These are phyloP conservation scores for Colletotrichum trifolii DNA, from an alignment of 2,329 filamentous ascomycete genomes.

Conservation along the genomic window DNA sequence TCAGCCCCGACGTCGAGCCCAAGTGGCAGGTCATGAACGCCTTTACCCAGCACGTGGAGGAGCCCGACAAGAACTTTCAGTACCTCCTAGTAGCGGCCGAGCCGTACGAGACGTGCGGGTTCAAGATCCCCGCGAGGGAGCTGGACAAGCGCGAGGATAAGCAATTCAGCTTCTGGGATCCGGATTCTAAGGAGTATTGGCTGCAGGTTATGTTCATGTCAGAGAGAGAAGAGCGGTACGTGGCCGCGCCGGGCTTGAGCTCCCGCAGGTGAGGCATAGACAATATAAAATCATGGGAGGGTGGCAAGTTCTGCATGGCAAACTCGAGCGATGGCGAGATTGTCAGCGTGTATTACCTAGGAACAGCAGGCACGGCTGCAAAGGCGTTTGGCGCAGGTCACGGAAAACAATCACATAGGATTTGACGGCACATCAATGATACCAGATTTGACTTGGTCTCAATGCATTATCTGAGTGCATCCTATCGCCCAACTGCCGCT, in stretches of 20 bases:
- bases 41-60: constrained; percentile 94
- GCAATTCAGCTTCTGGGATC: constrained; percentile 96
- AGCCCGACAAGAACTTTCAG: constrained; percentile 93
- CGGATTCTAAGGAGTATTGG: constrained; percentile 97
- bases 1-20: constrained; percentile 78
- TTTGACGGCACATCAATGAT: neutral
- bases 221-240: constrained; percentile 91
- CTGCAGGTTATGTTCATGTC: constrained; percentile 98
- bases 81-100: constrained; percentile 95
- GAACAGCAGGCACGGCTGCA: neutral
- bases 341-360: no score
- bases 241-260: constrained; percentile 70
- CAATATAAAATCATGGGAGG: neutral
- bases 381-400: constrained; percentile 28
- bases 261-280: constrained; percentile 52
- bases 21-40: constrained; percentile 97
- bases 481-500: constrained; percentile 17
- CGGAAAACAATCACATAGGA: constrained; percentile 12
- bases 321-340: neutral
- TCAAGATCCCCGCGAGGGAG: constrained; percentile 94
- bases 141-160: constrained; percentile 88
- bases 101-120: constrained; percentile 96
- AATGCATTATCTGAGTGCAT: constrained; percentile 31
- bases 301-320: neutral
- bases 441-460: constrained; percentile 10